phyloP scores from a whole-genome alignment of 2,329 filamentous ascomycete genomes.

The Colletotrichum sp. region DNA sequence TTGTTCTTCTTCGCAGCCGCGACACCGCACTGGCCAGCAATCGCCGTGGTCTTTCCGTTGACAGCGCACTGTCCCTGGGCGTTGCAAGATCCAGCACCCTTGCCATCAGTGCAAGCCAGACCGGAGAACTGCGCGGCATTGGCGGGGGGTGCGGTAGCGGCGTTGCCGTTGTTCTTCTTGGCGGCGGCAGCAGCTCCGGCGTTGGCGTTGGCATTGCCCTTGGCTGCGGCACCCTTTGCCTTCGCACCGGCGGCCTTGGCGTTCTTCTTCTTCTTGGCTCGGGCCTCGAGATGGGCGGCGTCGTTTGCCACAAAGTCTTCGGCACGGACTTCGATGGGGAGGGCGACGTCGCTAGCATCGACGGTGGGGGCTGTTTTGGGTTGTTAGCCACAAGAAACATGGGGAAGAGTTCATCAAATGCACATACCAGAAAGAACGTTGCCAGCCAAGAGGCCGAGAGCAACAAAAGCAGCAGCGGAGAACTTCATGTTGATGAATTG shows the following conservation, averaged over 20 bases:
- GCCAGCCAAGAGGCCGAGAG: conserved; percentile 7
- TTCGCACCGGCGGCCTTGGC: not conserved
- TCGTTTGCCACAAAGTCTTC: not conserved
- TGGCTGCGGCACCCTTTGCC: not conserved
- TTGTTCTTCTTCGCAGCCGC: conserved; percentile 5
- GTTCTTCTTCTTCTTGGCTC: conserved; percentile 2
- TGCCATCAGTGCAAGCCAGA: conserved; percentile 13
- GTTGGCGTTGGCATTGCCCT: not conserved
- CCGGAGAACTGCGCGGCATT: conserved; percentile 2
- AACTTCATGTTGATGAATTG: conserved; percentile 10
- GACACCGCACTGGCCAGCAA: conserved; percentile 14
- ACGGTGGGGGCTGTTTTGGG: not conserved
- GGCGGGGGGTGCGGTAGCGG: not conserved
- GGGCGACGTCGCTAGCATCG: not conserved
- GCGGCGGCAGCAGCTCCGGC: not conserved
- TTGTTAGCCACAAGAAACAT: not conserved
- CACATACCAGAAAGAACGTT: conserved; percentile 14
- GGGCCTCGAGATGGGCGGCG: not conserved
- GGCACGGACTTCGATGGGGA: conserved; percentile 3
- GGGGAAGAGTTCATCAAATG: too few relatives aligned
- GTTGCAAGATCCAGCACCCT: conserved; percentile 14
- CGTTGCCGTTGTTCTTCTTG: not conserved
- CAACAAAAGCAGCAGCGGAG: conserved; percentile 2
- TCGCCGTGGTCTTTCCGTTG: conserved; percentile 14
- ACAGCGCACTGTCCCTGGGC: conserved; percentile 4